phyloP scores from a whole-genome alignment of 2,329 filamentous ascomycete genomes.

The Talaromyces funiculosus region DNA sequence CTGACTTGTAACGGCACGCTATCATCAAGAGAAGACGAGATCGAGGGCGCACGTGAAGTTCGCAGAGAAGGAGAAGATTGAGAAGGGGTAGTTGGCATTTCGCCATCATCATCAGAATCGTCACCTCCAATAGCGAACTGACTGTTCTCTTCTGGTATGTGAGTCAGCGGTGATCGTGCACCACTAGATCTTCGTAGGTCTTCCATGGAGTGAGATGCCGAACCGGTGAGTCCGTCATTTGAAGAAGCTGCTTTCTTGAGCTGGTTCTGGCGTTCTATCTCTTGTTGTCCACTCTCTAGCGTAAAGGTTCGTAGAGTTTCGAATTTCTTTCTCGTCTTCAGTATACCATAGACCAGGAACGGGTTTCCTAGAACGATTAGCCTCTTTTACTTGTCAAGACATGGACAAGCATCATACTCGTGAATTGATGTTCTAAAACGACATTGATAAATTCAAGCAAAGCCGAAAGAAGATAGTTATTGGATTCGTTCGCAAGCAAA shows the following conservation, averaged over 20 bases:
- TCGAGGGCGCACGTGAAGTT: slow-evolving; percentile 60
- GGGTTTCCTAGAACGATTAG: slow-evolving; percentile 60
- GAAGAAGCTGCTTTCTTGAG: slow-evolving; percentile 57
- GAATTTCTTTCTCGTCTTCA: slow-evolving; percentile 76
- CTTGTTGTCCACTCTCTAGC: slow-evolving; percentile 83
- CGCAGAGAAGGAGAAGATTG: slow-evolving; percentile 51
- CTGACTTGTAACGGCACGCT: slow-evolving; percentile 74
- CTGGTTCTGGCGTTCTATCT: slow-evolving; percentile 74
- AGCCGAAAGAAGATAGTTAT: slow-evolving; percentile 73
- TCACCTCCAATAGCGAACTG: slow-evolving; percentile 85
- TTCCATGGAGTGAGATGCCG: slow-evolving; percentile 37
- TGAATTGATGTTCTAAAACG: slow-evolving; percentile 82
- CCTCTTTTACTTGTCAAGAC: slow-evolving; percentile 1
- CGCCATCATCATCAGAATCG: slow-evolving; percentile 58
- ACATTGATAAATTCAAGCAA: slow-evolving; percentile 84
- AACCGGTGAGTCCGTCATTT: slow-evolving; percentile 33
- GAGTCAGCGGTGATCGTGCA: slow-evolving; percentile 54
- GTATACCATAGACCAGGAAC: slow-evolving; percentile 70
- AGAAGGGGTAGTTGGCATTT: slow-evolving; percentile 56
- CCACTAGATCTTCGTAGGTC: slow-evolving; percentile 41
- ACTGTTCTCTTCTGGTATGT: slow-evolving; percentile 70
- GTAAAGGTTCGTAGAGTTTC: slow-evolving; percentile 83
- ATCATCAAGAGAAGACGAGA: slow-evolving; percentile 65
- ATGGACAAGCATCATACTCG: slow-evolving; percentile 48
- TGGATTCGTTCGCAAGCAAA: slow-evolving; percentile 83